Conservation (phyloP, 2,329 filamentous ascomycete species). For the Colletotrichum cereale region DNA sequence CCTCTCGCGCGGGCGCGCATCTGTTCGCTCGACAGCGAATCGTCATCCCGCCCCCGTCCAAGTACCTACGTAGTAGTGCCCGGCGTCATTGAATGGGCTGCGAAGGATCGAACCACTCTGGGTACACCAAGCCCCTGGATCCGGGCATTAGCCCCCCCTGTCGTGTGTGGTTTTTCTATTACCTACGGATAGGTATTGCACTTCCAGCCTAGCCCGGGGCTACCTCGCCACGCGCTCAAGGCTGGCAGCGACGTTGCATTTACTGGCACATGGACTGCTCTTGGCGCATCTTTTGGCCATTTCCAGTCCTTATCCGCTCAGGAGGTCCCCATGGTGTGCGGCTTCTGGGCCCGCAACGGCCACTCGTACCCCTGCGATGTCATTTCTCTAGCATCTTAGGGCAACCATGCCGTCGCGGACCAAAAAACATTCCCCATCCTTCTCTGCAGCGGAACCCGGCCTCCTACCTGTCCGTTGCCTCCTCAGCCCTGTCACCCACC, state of each 20-base stretch:
- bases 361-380: constrained; percentile 31
- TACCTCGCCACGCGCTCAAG: constrained; percentile 18
- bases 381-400: constrained; percentile 28
- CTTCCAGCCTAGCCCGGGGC: constrained; percentile 37
- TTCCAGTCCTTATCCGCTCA: constrained; percentile 15
- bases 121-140: constrained; percentile 30
- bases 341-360: constrained; percentile 20
- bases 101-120: constrained; percentile 11
- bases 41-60: constrained; percentile 6
- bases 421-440: constrained; percentile 35
- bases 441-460: constrained; percentile 34
- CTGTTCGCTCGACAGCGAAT: constrained; percentile 21
- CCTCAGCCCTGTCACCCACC: constrained; percentile 20
- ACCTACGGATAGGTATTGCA: too few species aligned
- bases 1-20: neutral
- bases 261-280: constrained; percentile 21
- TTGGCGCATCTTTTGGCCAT: constrained; percentile 33
- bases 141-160: constrained; percentile 10
- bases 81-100: constrained; percentile 15
- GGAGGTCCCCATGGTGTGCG: constrained; percentile 10
- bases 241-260: constrained; percentile 31
- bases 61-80: too few species aligned
- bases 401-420: constrained; percentile 27
- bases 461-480: constrained; percentile 11
- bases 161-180: constrained; percentile 21